Conservation (phyloP, 2,329 filamentous ascomycete species). For the Pseudogymnoascus sp. region DNA sequence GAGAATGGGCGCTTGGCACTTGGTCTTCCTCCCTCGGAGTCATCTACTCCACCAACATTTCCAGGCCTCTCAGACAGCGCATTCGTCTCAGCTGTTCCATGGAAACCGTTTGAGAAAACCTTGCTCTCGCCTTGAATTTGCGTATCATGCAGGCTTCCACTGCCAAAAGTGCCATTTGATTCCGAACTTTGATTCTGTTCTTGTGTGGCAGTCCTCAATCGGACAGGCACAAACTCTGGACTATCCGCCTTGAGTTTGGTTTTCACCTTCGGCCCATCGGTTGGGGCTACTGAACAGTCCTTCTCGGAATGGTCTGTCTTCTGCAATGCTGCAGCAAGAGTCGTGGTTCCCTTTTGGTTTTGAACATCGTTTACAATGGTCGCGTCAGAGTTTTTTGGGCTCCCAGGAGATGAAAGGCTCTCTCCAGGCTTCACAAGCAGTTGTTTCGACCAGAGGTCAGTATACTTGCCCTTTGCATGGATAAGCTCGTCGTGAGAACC, state of each 20-base stretch:
- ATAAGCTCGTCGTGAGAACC: slow-evolving; percentile 43
- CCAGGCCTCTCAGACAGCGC: neutral
- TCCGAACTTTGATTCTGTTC: neutral
- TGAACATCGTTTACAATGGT: slow-evolving; percentile 25
- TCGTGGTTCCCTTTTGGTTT: slow-evolving; percentile 2
- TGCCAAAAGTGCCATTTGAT: neutral
- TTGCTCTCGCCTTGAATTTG: neutral
- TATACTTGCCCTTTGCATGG: slow-evolving; percentile 39
- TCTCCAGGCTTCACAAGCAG: slow-evolving; percentile 24
- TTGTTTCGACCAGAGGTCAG: slow-evolving; percentile 43
- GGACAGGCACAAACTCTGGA: slow-evolving; percentile 31
- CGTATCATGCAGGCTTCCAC: neutral
- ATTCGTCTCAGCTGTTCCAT: neutral
- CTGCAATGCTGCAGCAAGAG: slow-evolving; percentile 7
- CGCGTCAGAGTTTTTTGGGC: slow-evolving; percentile 20
- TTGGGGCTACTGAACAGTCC: neutral
- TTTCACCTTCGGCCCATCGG: neutral
- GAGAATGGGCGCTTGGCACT: slow-evolving; percentile 14
- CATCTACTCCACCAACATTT: slow-evolving; percentile 1
- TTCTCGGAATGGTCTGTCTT: slow-evolving; percentile 2
- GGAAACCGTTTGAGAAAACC: neutral
- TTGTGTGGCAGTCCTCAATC: slow-evolving; percentile 4
- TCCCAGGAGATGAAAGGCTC: slow-evolving; percentile 20
- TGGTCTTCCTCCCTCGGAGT: slow-evolving; percentile 12
- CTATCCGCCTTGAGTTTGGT: slow-evolving; percentile 32